Base-by-base conservation (phyloP, 1,284 basidiomycete species). In the Quambalaria eucalypti region DNA sequence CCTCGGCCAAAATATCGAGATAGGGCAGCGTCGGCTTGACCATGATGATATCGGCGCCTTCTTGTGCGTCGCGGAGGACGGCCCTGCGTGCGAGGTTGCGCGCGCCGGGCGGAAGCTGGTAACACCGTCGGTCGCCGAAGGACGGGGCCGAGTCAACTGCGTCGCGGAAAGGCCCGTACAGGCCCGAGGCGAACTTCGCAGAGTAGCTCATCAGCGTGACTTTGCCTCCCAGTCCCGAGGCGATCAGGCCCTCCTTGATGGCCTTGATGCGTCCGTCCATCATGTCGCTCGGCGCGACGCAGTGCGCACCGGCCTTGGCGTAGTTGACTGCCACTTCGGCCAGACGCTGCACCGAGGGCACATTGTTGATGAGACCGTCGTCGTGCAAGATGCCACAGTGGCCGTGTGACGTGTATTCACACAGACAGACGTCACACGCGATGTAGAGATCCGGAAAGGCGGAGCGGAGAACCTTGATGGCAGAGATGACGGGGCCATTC, bases 1-100 rank as follows among this genome's bases (percentile, higher is more conserved):
- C 90, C 70, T 96, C 90, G 31, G 87, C 82, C 59, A 99, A 86
- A 75, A 98, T 86, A 78, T 99, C 95, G 50, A 98, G 87, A 79
- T 98, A 98, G 0, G 92, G 92, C 56, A 97, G 78, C 0, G 89
- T 83, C 9, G 95, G 95, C 76, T 99, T 99, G 74, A 99, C 90
- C 93, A 99, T 98, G 73, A 99, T 85, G 66, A 98, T 89, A 76
- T 99, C 95, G 16, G 95, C 95, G 23, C 95, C 95, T 79, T 99
- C 93, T n/a, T 75, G 78, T 0, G 84, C 82, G 75, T 99, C 95
- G 36, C 88, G 74, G 68, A 93, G 87, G 51, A 98, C 89, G 0
- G 95, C 95, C 54, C 95, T 84, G 28, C 88, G 83, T 1, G 95
- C 95, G 30, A 98, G 83, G 7, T 92, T 92, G 59, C 89, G 86